phyloP scores from a whole-genome alignment of 192 early-diverging fungal species.

The Coemansia sp. region DNA sequence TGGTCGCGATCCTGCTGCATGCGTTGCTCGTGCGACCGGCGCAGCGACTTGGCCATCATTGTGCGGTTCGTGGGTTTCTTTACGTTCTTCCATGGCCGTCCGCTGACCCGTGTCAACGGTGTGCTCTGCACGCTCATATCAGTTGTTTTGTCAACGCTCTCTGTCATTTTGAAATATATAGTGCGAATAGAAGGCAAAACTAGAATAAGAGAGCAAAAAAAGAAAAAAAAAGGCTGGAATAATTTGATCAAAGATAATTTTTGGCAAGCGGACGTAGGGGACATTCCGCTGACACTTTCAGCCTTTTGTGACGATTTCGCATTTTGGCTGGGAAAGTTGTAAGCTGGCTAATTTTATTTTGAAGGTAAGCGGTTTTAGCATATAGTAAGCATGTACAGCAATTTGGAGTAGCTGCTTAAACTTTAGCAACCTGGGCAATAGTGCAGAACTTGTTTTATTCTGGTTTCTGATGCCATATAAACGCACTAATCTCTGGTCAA shows the following conservation, averaged over 20 bases:
- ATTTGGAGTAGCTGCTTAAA: no score
- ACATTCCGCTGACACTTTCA: neutral
- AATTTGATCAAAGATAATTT: neutral
- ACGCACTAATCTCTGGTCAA: no score
- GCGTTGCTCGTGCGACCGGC: conserved; percentile 44
- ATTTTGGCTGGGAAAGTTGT: no score
- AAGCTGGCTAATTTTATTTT: no score
- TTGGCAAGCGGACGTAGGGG: neutral
- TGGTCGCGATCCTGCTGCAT: conserved; percentile 26
- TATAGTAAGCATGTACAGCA: no score
- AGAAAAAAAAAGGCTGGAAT: neutral
- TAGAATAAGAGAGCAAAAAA: neutral
- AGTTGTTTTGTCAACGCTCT: neutral
- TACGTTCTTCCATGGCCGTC: conserved; percentile 44
- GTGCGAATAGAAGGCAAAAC: neutral
- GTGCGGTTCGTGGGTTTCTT: conserved; percentile 45
- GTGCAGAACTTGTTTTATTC: no score
- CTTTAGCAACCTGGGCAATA: no score
- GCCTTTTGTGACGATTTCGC: neutral
- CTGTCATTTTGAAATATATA: neutral
- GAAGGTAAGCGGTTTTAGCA: no score
- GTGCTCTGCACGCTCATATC: conserved; percentile 11
- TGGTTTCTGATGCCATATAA: no score
- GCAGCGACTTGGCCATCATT: conserved; percentile 49
- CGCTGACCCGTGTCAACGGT: conserved; percentile 42